Evolutionary conservation across 1,139 yeast genomes (phyloP), one percentile per base, ranked within the genome.

Genomic region (Barnettozyma hawaiiensis): DNA sequence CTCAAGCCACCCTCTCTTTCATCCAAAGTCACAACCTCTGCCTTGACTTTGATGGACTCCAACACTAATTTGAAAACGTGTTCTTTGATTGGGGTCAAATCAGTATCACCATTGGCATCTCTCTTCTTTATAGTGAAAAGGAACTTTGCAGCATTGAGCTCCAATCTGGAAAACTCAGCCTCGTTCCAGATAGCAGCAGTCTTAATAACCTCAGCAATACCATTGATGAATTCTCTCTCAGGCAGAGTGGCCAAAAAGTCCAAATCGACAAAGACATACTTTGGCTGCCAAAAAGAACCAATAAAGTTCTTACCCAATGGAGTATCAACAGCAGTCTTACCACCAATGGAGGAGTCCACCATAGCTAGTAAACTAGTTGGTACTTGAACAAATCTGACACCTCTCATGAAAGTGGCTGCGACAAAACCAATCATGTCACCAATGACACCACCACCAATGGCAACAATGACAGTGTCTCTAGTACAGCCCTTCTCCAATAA

Each of bases 371-470:
- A 69, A 37, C 95, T 85, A 5, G 98, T 92, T 40, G 99, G 99
- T 31, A 94, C 76, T 64, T 94, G 99, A 35, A 89, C 81, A 47
- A 89, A 86, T 50, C 96, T 76, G 15, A 94, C 96, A 43, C 99
- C 99, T 63, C 99, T 78, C 99, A 94, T 94, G 63, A 92, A 94
- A 5, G 98, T 92, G 23, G 98, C 95, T 16, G 98, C 98, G 39
- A 92, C 97, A 62, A 81, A 94, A 5, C 99, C 99, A 56, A 92
- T 86, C 98, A 94, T 92, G 61, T 94, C 99, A 45, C 99, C 99
- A 65, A 94, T 90, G 42, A 94, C 95, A 54, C 99, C 99, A 50
- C 99, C 99, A 47, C 98, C 99, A 47, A 94, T 78, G 5, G 99
- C 99, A 45, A 94, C 66, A 46, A 94, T 81, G 21, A 94, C 90